Conservation (phyloP, 2,329 filamentous ascomycete species). For the Diaporthe sp. region DNA sequence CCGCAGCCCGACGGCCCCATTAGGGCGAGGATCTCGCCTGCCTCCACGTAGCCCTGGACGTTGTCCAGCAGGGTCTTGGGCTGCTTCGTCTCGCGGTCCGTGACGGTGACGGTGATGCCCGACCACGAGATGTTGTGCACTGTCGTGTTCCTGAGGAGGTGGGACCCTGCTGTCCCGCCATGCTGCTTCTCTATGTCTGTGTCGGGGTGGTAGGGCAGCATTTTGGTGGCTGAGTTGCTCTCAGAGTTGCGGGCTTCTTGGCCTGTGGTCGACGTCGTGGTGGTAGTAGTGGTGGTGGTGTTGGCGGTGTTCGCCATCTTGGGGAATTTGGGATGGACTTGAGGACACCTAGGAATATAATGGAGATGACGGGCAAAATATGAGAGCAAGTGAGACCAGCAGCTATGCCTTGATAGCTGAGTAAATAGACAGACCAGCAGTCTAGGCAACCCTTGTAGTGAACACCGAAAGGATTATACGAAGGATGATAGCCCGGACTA, state of each 20-base stretch:
- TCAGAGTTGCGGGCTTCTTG: conserved; percentile 41
- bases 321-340: neutral
- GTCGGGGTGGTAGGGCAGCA: conserved; percentile 7
- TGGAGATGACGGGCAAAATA: neutral
- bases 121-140: conserved; percentile 78
- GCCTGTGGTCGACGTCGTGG: conserved; percentile 38
- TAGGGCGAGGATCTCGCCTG: conserved; percentile 81
- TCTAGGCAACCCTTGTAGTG: conserved; percentile 9
- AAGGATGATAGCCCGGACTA: conserved; percentile 2
- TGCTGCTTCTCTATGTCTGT: conserved; percentile 49
- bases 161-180: conserved; percentile 54
- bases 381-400: neutral
- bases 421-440: neutral
- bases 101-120: conserved; percentile 78
- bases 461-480: conserved; percentile 27
- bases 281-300: conserved; percentile 39
- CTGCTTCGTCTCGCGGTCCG: conserved; percentile 77
- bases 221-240: conserved; percentile 40
- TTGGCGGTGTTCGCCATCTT: neutral
- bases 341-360: neutral
- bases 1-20: conserved; percentile 84
- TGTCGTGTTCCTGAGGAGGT: conserved; percentile 74
- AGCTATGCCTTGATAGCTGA: neutral
- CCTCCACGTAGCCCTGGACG: conserved; percentile 74
- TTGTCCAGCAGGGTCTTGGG: conserved; percentile 74